Evolutionary conservation across 2,329 filamentous ascomycete species (phyloP), one percentile per base, ranked within the genome.

Genomic region (Knufia fluminis): DNA sequence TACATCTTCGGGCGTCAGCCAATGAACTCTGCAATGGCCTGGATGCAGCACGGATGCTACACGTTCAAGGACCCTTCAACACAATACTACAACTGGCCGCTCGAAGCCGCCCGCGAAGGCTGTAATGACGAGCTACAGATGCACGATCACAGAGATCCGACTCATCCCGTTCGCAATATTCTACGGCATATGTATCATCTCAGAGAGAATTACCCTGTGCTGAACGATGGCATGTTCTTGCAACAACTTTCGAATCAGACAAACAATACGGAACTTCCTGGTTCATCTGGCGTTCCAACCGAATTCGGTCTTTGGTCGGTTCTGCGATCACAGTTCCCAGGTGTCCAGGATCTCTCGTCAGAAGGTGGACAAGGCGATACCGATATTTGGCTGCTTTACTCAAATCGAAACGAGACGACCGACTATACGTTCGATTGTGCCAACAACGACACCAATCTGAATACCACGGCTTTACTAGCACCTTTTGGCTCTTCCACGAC

Each of bases 11-110:
- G 80, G 17, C 75, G 80, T 56, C 76, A 79, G 59, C 66, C 80
- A 1, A 82, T 84, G 73, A 74, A 76, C 7, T 72, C 78, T 2
- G 70, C 77, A 1, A 73, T 73, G 2, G 80, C 79, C 2, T 84
- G 80, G 80, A 76, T 80, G 56, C 70, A 73, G 31, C 80, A 84
- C 56, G 80, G 80, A 4, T 84, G 80, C 60, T 83, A 82, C 63
- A 66, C 66, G 12, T 68, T 82, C 3, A 69, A 71, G 16, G 32
- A 44, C 24, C 26, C 43, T 33, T 74, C 74, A 28, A 71, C 71
- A 1, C 77, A 81, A 52, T 79, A 81, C 57, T 75, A 72, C 56
- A 59, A 78, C 4, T 78, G 78, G 67, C 79, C 79, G 0, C 64
- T 80, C 32, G 73, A 77, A 42, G 69, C 71, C 52, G 74, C 75